Conservation (phyloP, 148 eudicot genomes). For the Polygonum maritimum region DNA sequence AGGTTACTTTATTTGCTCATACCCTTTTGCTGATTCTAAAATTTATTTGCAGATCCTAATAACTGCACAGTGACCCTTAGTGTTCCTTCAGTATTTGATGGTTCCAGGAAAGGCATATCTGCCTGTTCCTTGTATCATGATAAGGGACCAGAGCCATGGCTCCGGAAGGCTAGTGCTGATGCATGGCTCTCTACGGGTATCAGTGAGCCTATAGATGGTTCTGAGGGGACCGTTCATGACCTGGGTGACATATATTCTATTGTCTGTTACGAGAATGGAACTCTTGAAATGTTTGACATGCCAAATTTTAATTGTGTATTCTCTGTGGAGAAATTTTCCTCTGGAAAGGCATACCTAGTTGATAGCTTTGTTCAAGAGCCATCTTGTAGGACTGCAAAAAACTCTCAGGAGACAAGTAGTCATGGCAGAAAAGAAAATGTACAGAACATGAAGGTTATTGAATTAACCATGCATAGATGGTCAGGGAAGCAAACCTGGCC, state of each 20-base stretch:
- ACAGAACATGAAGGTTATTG: constrained; percentile 57
- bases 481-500: constrained; percentile 70
- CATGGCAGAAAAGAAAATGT: constrained; percentile 61
- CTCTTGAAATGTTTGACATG: constrained; percentile 84
- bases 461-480: constrained; percentile 90
- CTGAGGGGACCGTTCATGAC: constrained; percentile 71
- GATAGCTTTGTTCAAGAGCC: constrained; percentile 53
- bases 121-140: constrained; percentile 89
- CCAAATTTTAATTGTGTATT: constrained; percentile 75
- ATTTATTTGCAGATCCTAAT: constrained; percentile 62
- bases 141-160: constrained; percentile 95
- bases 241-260: constrained; percentile 82
- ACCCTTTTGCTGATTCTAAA: neutral
- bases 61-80: constrained; percentile 59
- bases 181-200: constrained; percentile 95
- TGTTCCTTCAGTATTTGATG: constrained; percentile 58
- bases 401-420: constrained; percentile 29
- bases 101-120: constrained; percentile 54
- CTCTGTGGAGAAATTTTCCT: constrained; percentile 63
- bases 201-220: constrained; percentile 82
- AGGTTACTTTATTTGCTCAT: neutral
- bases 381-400: constrained; percentile 20
- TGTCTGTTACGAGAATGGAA: constrained; percentile 70
- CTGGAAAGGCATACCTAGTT: constrained; percentile 62
- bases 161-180: constrained; percentile 85